Conservation (phyloP, 176 grass and related monocot genomes). For the Rhipidocladum racemiflorum region DNA sequence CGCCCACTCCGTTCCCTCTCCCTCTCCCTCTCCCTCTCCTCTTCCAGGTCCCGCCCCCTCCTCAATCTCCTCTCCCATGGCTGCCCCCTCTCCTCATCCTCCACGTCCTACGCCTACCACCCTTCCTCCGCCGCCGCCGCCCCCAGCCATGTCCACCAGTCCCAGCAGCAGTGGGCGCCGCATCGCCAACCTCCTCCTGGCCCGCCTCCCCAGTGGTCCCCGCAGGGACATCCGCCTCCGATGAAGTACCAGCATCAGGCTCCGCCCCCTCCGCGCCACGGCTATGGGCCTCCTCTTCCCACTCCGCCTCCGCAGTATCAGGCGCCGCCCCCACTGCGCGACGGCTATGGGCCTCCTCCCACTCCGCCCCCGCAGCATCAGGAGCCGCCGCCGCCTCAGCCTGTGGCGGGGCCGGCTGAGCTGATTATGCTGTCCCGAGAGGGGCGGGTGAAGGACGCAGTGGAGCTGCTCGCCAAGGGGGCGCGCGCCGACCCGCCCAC, state of each 20-base stretch:
- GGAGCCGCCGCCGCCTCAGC: background rate
- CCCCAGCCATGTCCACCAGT: slow-evolving; percentile 27
- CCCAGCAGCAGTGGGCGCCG: slow-evolving; percentile 27
- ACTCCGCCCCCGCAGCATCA: slow-evolving; percentile 23
- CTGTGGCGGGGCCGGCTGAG: slow-evolving; percentile 33
- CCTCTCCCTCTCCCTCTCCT: slow-evolving; percentile 26
- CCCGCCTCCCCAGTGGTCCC: slow-evolving; percentile 26
- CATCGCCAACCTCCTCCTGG: background rate
- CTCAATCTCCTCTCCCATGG: slow-evolving; percentile 30
- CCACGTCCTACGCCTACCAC: slow-evolving; percentile 34
- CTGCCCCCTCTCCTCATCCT: slow-evolving; percentile 44
- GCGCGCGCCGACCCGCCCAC: slow-evolving; percentile 37
- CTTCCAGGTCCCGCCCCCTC: slow-evolving; percentile 39
- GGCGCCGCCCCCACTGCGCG: background rate
- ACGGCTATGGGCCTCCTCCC: slow-evolving; percentile 15
- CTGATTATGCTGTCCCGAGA: slow-evolving; percentile 47
- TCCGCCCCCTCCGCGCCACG: background rate
- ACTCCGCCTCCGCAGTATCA: slow-evolving; percentile 25
- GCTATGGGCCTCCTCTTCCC: slow-evolving; percentile 23
- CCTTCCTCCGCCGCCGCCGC: slow-evolving; percentile 25
- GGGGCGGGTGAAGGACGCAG: slow-evolving; percentile 67
- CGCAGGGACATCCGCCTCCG: background rate
- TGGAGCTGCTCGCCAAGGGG: slow-evolving; percentile 66
- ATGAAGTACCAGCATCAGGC: no score
- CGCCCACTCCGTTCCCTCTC: background rate